These are phyloP conservation scores for Hyphopichia homilentoma DNA, from an alignment of 805 yeast species.

Conservation along the genomic window DNA sequence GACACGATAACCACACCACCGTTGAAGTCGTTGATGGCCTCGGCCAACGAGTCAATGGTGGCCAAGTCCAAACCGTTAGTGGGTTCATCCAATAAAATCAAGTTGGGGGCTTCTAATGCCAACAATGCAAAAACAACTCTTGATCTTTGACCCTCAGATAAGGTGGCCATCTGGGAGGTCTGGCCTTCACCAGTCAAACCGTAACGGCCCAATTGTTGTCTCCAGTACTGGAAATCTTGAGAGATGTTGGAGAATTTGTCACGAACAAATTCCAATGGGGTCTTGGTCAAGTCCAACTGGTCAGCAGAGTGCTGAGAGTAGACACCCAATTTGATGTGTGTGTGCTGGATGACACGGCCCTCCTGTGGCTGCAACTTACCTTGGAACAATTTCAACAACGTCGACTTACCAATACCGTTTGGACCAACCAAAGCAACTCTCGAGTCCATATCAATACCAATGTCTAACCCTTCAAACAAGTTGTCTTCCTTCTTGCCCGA, in stretches of 20 bases:
- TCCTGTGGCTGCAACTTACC: constrained; percentile 86
- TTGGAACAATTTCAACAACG: constrained; percentile 93
- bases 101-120: constrained; percentile 94
- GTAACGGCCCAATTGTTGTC: constrained; percentile 95
- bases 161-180: constrained; percentile 97
- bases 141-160: constrained; percentile 99
- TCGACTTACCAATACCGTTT: constrained; percentile 98
- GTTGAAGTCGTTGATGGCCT: constrained; percentile 87
- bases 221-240: constrained; percentile 98
- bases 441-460: constrained; percentile 99
- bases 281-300: constrained; percentile 92
- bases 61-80: constrained; percentile 99
- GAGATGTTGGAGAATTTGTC: constrained; percentile 86
- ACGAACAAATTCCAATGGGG: constrained; percentile 95
- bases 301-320: constrained; percentile 99
- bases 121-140: constrained; percentile 96
- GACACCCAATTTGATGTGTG: constrained; percentile 96
- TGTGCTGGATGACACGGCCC: constrained; percentile 96
- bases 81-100: constrained; percentile 96
- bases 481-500: constrained; percentile 80
- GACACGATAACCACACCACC: constrained; percentile 99
- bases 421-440: constrained; percentile 98
- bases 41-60: constrained; percentile 96
- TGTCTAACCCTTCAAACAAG: constrained; percentile 84
- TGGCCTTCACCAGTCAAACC: constrained; percentile 99